Base-by-base conservation (phyloP, 768 basidiomycete genomes). In the Collybia sordida region DNA sequence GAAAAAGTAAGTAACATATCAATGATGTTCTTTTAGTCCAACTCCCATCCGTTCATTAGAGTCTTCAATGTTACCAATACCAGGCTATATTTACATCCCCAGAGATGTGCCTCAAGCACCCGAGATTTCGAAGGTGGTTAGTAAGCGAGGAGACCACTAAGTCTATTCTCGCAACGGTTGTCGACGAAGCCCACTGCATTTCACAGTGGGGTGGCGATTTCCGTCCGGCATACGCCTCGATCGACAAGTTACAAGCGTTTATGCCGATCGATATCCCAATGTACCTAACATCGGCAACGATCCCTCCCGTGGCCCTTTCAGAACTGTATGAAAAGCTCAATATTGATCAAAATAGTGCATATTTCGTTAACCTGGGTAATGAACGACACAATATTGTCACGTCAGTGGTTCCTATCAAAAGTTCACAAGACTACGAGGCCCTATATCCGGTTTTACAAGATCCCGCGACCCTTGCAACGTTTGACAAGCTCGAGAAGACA, bases 401-500 rank as follows among this genome's bases (percentile, higher is more conserved):
- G 12, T 11, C 17, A 2, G 39, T 41, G 21, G 9, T 41, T 4
- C 17, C 9, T 41, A 41, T 41, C 19, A 23, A 40, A 11, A n/a
- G 39, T 23, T 40, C 39, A 19, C 19, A 11, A 21, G 39, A 40
- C 50, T 66, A 56, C 42, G 39, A 61, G 15, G 56, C 65, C 6
- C 48, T 68, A 23, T 41, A 48, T 23, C 41, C 45, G 9, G 41
- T 54, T 15, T 41, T 66, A 9, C 39, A 19, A 5, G 25, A 42
- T 5, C 37, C 28, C 6, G 17, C 43, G 17, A 45, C 18, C 11
- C 54, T 56, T 3, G 37, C 28, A 6, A 15, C 39, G 6, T 17
- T 50, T 0, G 24, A 56, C n/a, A 47, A 63, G 25, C 47, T 64
- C 3, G 14, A 40, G 23, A 65, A 64, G 42, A 56, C 55, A 3